phyloP scores from a whole-genome alignment of 441 rosid genomes.

The Jatropha podagrica region DNA sequence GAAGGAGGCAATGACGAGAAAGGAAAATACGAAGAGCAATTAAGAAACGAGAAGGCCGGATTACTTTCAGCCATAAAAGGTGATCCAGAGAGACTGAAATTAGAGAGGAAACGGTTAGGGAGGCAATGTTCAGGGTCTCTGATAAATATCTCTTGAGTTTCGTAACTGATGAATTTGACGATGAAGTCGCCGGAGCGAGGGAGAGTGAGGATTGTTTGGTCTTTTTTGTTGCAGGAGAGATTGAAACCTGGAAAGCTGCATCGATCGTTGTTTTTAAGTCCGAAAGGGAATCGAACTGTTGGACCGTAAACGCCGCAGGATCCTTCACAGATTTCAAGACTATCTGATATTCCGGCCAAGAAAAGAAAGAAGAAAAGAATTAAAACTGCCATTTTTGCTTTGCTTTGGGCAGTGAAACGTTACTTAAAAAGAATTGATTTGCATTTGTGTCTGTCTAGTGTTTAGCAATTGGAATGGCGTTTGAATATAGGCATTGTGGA shows the following conservation, averaged over 20 bases:
- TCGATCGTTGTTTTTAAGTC: constrained; percentile 3
- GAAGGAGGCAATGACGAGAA: neutral
- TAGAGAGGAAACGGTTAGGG: constrained; percentile 23
- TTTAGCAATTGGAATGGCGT: too few species aligned
- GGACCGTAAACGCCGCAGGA: constrained; percentile 16
- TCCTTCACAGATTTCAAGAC: neutral
- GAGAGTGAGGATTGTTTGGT: constrained; percentile 30
- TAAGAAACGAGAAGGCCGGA: constrained; percentile 30
- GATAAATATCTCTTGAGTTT: constrained; percentile 24
- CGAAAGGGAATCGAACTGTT: constrained; percentile 44
- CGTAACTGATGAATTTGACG: constrained; percentile 35
- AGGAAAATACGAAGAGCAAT: constrained; percentile 21
- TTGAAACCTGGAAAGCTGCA: constrained; percentile 37
- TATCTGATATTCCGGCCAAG: neutral
- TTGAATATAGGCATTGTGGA: too few species aligned
- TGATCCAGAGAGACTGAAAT: constrained; percentile 26
- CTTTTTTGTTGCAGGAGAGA: constrained; percentile 30
- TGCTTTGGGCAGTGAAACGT: neutral
- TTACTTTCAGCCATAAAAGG: constrained; percentile 9
- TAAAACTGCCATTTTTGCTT: constrained; percentile 15
- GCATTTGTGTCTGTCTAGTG: too few species aligned
- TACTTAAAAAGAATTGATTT: too few species aligned
- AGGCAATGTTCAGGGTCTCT: constrained; percentile 42
- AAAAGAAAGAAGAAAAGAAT: constrained; percentile 7
- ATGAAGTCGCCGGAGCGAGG: constrained; percentile 36